Percentiles rank a stretch among this genome's conserved stretches.
Evolutionary conservation across 148 eudicot genomes (phyloP).

Genomic region (Bassia scoparia): DNA sequence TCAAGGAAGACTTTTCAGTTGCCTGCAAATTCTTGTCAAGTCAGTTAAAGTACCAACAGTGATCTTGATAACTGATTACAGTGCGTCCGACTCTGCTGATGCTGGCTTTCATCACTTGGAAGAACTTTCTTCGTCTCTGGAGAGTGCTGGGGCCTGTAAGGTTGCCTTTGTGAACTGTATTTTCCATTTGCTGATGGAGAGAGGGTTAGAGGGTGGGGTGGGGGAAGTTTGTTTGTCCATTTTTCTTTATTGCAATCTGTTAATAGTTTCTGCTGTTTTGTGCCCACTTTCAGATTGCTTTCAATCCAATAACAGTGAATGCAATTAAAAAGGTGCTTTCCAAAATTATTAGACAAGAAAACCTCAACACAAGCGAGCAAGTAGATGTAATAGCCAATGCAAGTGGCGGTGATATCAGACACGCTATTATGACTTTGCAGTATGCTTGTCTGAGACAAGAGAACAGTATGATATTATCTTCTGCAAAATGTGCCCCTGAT

Average conservation of each 20-base stretch:
- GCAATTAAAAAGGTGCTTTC: conserved; percentile 74
- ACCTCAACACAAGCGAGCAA: conserved; percentile 47
- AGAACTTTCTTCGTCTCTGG: conserved; percentile 64
- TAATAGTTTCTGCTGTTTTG: conserved; percentile 1
- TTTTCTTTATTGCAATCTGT: conserved; percentile 1
- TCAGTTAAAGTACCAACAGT: conserved; percentile 79
- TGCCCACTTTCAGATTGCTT: conserved; percentile 60
- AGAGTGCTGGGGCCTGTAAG: conserved; percentile 86
- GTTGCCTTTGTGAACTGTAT: conserved; percentile 44
- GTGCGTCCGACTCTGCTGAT: conserved; percentile 59
- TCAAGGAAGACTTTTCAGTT: conserved; percentile 53
- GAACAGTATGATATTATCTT: conserved; percentile 25
- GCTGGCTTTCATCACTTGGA: conserved; percentile 51
- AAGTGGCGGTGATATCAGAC: conserved; percentile 94
- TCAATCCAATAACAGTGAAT: conserved; percentile 83
- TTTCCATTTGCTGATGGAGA: background rate
- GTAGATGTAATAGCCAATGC: conserved; percentile 72
- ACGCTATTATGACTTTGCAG: conserved; percentile 84
- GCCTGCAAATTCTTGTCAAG: conserved; percentile 75
- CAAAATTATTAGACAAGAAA: conserved; percentile 67
- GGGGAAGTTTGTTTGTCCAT: background rate
- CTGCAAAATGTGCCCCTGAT: conserved; percentile 27
- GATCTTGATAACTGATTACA: conserved; percentile 66
- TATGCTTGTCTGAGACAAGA: conserved; percentile 63
- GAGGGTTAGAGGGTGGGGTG: background rate